Percentiles rank a stretch among this genome's conserved stretches.
These are phyloP conservation scores for Vaccinium corymbosum DNA, from an alignment of 148 eudicot genomes.

Conservation along the genomic window DNA sequence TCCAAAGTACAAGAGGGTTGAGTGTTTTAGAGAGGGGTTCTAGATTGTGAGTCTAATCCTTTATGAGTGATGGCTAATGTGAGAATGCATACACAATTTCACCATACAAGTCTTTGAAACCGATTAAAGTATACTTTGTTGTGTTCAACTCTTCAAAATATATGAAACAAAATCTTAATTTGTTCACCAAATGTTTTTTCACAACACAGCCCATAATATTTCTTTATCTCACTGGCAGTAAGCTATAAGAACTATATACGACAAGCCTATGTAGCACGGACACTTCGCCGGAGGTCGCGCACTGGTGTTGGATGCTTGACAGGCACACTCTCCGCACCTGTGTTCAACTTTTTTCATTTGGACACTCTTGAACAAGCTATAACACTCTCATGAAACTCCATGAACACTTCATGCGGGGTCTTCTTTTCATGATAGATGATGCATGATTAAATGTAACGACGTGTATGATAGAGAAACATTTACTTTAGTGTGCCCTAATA, in stretches of 20 bases:
- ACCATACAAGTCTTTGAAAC: too few species aligned
- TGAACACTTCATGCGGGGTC: background rate
- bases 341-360: background rate
- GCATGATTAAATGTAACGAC: background rate
- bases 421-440: background rate
- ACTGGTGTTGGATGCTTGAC: background rate
- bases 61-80: background rate
- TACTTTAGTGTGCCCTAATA: background rate
- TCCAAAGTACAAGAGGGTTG: background rate
- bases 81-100: background rate
- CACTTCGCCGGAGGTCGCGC: background rate
- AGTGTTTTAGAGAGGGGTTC: background rate
- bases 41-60: background rate
- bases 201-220: too few species aligned
- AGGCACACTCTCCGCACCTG: background rate
- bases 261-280: background rate
- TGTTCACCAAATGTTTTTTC: too few species aligned
- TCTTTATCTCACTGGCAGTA: background rate
- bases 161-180: too few species aligned
- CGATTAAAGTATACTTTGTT: too few species aligned
- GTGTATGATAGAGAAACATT: background rate
- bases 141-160: too few species aligned
- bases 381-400: background rate
- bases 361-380: background rate
- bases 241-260: background rate